Conservation (phyloP, 2,329 filamentous ascomycete species). For the Colletotrichum musicola region DNA sequence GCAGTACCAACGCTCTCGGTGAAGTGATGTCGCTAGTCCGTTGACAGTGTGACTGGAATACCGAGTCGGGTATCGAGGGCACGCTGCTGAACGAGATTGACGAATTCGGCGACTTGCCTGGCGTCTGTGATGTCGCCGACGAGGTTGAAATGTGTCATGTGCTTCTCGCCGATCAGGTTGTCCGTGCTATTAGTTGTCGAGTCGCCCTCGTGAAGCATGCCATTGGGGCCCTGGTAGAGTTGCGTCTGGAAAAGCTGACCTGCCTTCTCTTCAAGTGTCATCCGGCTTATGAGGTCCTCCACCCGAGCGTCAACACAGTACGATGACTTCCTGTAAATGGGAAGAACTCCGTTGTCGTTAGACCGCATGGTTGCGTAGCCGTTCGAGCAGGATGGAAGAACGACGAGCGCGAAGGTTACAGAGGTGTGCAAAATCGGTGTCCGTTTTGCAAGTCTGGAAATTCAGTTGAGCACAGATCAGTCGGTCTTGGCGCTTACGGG, state of each 20-base stretch:
- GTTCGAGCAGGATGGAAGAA: no score
- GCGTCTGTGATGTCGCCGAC: conserved; percentile 58
- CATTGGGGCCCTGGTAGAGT: conserved; percentile 44
- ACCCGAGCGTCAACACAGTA: conserved; percentile 59
- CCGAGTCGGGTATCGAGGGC: conserved; percentile 60
- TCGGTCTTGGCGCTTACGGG: no score
- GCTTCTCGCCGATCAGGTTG: conserved; percentile 49
- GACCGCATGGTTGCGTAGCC: no score
- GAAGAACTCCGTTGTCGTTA: no score
- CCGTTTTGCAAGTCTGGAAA: no score
- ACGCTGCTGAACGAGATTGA: conserved; percentile 56
- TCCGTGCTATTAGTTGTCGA: conserved; percentile 45
- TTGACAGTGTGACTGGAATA: conserved; percentile 62
- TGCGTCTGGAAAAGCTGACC: conserved; percentile 61
- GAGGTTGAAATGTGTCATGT: conserved; percentile 60
- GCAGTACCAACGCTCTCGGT: conserved; percentile 57
- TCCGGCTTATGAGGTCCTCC: conserved; percentile 58
- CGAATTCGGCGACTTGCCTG: conserved; percentile 50
- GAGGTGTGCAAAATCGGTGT: neutral
- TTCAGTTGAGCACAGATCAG: no score
- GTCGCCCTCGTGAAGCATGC: conserved; percentile 31
- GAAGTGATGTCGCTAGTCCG: conserved; percentile 61
- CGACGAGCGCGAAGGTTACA: no score
- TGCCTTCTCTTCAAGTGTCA: conserved; percentile 62
- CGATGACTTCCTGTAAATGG: conserved; percentile 47